Percentiles rank a stretch among this genome's conserved stretches.
Conservation (phyloP, 2,329 filamentous ascomycete species). For the Aspergillus vadensis region DNA sequence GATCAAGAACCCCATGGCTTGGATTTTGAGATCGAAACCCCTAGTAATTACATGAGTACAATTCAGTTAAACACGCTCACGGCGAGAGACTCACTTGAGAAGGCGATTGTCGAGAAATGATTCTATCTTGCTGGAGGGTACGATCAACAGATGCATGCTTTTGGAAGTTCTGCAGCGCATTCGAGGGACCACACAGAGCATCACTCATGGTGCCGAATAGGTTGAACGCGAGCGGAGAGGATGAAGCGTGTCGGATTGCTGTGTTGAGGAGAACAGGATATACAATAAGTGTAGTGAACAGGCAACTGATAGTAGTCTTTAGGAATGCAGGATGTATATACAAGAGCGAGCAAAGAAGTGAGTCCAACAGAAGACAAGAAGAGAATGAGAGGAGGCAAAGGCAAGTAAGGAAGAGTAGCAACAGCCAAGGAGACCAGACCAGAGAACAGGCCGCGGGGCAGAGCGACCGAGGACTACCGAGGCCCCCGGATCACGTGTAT, state of each 20-base stretch:
- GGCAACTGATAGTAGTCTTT: background rate
- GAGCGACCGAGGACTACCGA: conserved; percentile 20
- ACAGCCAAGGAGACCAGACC: conserved; percentile 1
- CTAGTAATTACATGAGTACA: conserved; percentile 42
- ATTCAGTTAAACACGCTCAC: background rate
- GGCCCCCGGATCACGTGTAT: conserved; percentile 26
- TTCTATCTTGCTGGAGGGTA: conserved; percentile 71
- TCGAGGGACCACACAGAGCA: conserved; percentile 72
- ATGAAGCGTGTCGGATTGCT: background rate
- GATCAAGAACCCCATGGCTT: conserved; percentile 59
- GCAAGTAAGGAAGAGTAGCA: conserved; percentile 2
- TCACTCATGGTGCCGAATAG: conserved; percentile 58
- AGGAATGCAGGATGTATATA: background rate
- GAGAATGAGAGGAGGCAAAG: conserved; percentile 6
- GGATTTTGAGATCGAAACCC: conserved; percentile 63
- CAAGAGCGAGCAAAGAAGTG: background rate
- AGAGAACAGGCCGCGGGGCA: conserved; percentile 18
- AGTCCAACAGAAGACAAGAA: conserved; percentile 4
- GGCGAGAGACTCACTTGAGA: conserved; percentile 52
- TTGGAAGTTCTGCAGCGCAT: conserved; percentile 71
- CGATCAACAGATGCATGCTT: conserved; percentile 69
- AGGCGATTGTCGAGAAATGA: conserved; percentile 57
- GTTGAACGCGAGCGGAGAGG: background rate
- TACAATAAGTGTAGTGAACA: background rate
- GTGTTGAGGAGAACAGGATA: background rate